Conservation (phyloP, 495 filamentous ascomycete species). For the Entonaema liquescens region DNA sequence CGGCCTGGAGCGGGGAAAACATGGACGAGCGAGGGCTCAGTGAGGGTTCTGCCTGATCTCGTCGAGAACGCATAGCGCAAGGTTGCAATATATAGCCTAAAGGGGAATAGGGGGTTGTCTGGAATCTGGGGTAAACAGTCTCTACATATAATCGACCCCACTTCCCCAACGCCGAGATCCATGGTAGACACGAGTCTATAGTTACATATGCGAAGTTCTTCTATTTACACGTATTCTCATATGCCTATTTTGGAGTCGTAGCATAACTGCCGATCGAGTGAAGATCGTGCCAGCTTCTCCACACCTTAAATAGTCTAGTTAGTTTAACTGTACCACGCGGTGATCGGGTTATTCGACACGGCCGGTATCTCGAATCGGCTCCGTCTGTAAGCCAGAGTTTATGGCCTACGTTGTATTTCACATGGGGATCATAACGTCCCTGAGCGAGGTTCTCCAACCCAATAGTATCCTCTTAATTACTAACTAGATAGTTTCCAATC, state of each 20-base stretch:
- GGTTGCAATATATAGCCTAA: slow-evolving; percentile 45
- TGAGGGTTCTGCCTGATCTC: slow-evolving; percentile 52
- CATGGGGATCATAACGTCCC: slow-evolving; percentile 16
- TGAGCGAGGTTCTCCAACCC: slow-evolving; percentile 10
- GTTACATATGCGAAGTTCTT: slow-evolving; percentile 8
- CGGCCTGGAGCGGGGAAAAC: slow-evolving; percentile 49
- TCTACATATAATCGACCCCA: slow-evolving; percentile 27
- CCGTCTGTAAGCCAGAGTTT: not conserved
- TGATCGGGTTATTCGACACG: slow-evolving; percentile 14
- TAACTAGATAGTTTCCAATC: slow-evolving; percentile 1
- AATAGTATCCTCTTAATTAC: slow-evolving; percentile 21
- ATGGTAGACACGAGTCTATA: slow-evolving; percentile 21
- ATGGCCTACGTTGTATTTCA: slow-evolving; percentile 15
- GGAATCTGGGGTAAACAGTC: slow-evolving; percentile 39
- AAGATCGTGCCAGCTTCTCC: slow-evolving; percentile 22
- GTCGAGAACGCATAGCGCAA: slow-evolving; percentile 47
- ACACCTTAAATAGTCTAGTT: slow-evolving; percentile 21
- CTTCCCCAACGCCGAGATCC: slow-evolving; percentile 33
- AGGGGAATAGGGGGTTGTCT: slow-evolving; percentile 28
- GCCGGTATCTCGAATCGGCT: slow-evolving; percentile 22
- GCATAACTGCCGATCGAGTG: slow-evolving; percentile 31
- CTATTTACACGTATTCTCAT: slow-evolving; percentile 8
- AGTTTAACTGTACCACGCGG: slow-evolving; percentile 15
- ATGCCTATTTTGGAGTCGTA: slow-evolving; percentile 13
- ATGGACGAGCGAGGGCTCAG: slow-evolving; percentile 45